These are phyloP conservation scores for Iberis pinnata DNA, from an alignment of 345 rosid species.

Conservation along the genomic window DNA sequence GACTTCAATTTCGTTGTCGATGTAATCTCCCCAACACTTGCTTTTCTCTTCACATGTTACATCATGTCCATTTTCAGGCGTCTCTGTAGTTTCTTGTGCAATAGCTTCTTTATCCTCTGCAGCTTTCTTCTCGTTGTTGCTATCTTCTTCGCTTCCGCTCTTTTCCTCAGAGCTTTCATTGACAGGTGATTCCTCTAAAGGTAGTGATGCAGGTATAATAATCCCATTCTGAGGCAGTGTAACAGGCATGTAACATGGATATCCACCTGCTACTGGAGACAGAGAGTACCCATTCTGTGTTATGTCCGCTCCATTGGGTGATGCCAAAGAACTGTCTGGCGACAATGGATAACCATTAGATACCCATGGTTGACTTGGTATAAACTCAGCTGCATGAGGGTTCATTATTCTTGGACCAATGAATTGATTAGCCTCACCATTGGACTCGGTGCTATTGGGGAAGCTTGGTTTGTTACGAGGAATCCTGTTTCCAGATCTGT, in stretches of 20 bases:
- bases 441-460: conserved; percentile 41
- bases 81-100: conserved; percentile 30
- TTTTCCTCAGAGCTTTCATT: conserved; percentile 32
- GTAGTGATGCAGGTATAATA: conserved; percentile 28
- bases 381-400: conserved; percentile 95
- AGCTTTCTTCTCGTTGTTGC: conserved; percentile 28
- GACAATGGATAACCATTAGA: conserved; percentile 66
- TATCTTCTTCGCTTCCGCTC: conserved; percentile 37
- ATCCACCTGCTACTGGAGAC: conserved; percentile 50
- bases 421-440: conserved; percentile 49
- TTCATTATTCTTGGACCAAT: conserved; percentile 79
- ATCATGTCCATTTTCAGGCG: conserved; percentile 31
- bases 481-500: conserved; percentile 67
- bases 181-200: conserved; percentile 35
- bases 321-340: conserved; percentile 51
- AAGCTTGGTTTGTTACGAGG: conserved; percentile 58
- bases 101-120: conserved; percentile 35
- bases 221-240: conserved; percentile 54
- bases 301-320: conserved; percentile 46
- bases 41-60: conserved; percentile 29
- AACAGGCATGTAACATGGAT: conserved; percentile 32
- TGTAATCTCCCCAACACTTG: conserved; percentile 84
- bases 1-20: conserved; percentile 69
- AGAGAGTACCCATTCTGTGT: conserved; percentile 40
- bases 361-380: conserved; percentile 88